A percentile compares a stretch with the other conserved stretches of the same genome.
Conservation (phyloP, 306 rosid genomes). For the Quercus bicolor region DNA sequence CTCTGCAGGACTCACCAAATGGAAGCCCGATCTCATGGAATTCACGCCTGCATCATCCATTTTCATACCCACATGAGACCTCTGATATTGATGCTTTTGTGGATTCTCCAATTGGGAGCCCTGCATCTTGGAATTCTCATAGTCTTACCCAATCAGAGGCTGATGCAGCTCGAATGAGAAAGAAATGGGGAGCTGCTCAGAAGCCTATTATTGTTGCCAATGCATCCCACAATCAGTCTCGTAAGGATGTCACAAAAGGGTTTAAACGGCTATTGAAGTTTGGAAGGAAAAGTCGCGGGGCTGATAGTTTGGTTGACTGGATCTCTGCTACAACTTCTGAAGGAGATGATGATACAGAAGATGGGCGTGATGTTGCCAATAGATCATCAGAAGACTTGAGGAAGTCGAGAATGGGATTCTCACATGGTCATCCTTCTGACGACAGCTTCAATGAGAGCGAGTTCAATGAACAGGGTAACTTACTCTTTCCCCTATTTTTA, state of each 20-base stretch:
- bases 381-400: slow-evolving; percentile 87
- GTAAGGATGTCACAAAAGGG: slow-evolving; percentile 92
- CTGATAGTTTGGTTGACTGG: slow-evolving; percentile 85
- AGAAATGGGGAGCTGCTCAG: slow-evolving; percentile 99
- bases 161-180: slow-evolving; percentile 94
- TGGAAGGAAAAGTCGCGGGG: slow-evolving; percentile 92
- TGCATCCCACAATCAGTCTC: slow-evolving; percentile 77
- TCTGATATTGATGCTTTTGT: slow-evolving; percentile 86
- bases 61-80: slow-evolving; percentile 73
- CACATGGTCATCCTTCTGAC: too few relatives aligned
- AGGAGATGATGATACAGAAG: slow-evolving; percentile 98
- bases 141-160: slow-evolving; percentile 71
- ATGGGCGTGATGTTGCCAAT: slow-evolving; percentile 82
- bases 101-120: slow-evolving; percentile 96
- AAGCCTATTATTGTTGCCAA: slow-evolving; percentile 73
- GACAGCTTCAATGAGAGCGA: too few relatives aligned
- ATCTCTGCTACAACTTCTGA: slow-evolving; percentile 98
- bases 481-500: too few relatives aligned
- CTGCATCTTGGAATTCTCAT: slow-evolving; percentile 89
- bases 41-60: slow-evolving; percentile 63
- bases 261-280: slow-evolving; percentile 87
- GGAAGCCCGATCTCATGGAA: slow-evolving; percentile 96
- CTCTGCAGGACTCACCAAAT: slow-evolving; percentile 79
- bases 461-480: too few relatives aligned
- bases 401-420: slow-evolving; percentile 97